These are phyloP conservation scores for Colletotrichum kahawae DNA, from an alignment of 2,329 filamentous ascomycete genomes.

Conservation along the genomic window DNA sequence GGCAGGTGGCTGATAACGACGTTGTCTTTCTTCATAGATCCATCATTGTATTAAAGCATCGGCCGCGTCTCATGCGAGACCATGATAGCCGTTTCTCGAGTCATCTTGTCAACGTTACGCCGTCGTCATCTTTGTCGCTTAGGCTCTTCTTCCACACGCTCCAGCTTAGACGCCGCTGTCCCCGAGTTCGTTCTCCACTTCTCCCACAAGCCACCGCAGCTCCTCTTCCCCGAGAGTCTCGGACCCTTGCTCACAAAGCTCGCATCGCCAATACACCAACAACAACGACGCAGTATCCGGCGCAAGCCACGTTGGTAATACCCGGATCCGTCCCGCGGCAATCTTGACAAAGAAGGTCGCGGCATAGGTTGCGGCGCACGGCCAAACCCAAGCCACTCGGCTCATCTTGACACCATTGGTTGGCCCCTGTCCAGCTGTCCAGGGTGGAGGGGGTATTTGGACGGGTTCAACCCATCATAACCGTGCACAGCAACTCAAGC, in stretches of 20 bases:
- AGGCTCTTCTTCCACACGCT: background rate
- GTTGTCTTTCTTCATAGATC: background rate
- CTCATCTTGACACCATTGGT: background rate
- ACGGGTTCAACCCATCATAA: slow-evolving; percentile 6
- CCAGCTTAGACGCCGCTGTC: background rate
- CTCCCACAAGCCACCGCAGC: background rate
- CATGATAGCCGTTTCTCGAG: background rate
- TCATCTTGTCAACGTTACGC: background rate
- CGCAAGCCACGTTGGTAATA: background rate
- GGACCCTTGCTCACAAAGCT: background rate
- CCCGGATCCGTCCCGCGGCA: background rate
- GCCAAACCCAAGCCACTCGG: background rate
- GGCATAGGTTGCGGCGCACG: background rate
- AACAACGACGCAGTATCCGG: background rate
- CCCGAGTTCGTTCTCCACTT: background rate
- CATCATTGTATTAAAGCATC: background rate
- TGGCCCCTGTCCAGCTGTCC: background rate
- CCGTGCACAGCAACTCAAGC: background rate
- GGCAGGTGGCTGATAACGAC: background rate
- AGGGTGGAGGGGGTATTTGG: background rate
- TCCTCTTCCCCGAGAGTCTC: background rate
- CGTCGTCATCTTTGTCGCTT: background rate
- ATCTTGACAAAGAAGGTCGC: background rate
- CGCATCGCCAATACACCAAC: background rate
- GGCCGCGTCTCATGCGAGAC: background rate